Evolutionary conservation across 441 rosid species (phyloP), one percentile per base, ranked within the genome.

Genomic region (Macaranga tanarius): DNA sequence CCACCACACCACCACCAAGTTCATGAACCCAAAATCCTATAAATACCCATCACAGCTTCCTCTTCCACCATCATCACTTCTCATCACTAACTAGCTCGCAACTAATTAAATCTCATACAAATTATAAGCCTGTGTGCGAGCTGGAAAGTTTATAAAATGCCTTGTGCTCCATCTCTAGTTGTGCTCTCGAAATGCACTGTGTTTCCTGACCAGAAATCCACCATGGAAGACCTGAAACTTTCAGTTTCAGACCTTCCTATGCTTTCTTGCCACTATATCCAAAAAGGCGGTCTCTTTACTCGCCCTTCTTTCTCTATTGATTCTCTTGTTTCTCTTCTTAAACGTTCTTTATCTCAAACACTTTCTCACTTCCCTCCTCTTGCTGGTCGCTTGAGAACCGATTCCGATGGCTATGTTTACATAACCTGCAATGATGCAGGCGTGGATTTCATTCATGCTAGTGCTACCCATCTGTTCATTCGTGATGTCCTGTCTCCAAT

Each of bases 201-300:
- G 20, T 72, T 72, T 71, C 99, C 97, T 2, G 83, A 87, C 70
- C 79, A 78, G 47, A 79, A 73, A 59, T 88, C 93, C 63, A n/a
- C 71, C 13, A 38, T 71, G 72, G 65, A 25, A 31, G 61, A 92
- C 45, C 77, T 89, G 25, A 88, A 84, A 79, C 97, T 94, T 76
- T 90, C 97, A 5, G 97, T 89, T 71, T 94, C 97, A 34, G 97
- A 95, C 78, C 86, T 95, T 45, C 95, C 97, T 19, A 92, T 92
- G 99, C 92, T 95, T 56, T 88, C 99, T 12, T 95, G 97, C 73
- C 97, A 95, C 50, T 95, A 92, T 80, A 95, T 95, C 71, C 99
- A 95, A 55, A 95, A 95, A 80, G 99, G 99, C 0, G 84, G 86
- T 11, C 90, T 95, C 76, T 81, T 92, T 61, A 22, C 87, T 0